Evolutionary conservation across 352 stramenopile genomes (phyloP).

Genomic region (Hyaloperonospora brassicae): DNA sequence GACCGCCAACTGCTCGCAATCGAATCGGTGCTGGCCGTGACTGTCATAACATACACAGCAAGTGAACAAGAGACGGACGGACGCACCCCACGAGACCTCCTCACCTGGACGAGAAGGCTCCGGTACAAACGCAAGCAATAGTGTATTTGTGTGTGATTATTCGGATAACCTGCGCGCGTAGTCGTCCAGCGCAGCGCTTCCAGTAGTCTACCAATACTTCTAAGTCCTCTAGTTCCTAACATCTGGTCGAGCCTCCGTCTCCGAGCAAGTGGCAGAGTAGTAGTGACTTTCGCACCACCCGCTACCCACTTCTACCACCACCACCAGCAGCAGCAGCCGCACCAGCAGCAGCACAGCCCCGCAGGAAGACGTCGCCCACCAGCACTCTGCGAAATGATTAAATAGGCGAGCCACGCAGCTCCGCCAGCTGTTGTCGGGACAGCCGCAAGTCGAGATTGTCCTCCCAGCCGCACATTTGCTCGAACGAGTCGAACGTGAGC

Average conservation of each 20-base stretch:
- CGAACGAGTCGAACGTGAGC: slow-evolving; percentile 76
- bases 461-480: slow-evolving; percentile 79
- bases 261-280: too few relatives aligned
- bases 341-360: too few relatives aligned
- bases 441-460: slow-evolving; percentile 70
- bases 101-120: too few relatives aligned
- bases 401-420: slow-evolving; percentile 44
- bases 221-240: slow-evolving; percentile 25
- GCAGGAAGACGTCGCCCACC: too few relatives aligned
- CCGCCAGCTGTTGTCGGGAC: slow-evolving; percentile 63
- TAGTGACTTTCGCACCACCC: too few relatives aligned
- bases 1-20: too few relatives aligned
- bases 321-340: slow-evolving; percentile 1
- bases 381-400: slow-evolving; percentile 18
- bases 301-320: too few relatives aligned
- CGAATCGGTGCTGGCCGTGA: too few relatives aligned
- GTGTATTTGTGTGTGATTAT: neutral
- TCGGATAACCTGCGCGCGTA: slow-evolving; percentile 6
- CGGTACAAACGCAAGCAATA: neutral
- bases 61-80: too few relatives aligned
- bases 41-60: too few relatives aligned
- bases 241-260: slow-evolving; percentile 11
- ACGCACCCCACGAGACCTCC: too few relatives aligned
- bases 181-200: slow-evolving; percentile 21
- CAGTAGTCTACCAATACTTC: slow-evolving; percentile 5